phyloP scores from a whole-genome alignment of 2,329 filamentous ascomycete species.

The Pyricularia sp. region DNA sequence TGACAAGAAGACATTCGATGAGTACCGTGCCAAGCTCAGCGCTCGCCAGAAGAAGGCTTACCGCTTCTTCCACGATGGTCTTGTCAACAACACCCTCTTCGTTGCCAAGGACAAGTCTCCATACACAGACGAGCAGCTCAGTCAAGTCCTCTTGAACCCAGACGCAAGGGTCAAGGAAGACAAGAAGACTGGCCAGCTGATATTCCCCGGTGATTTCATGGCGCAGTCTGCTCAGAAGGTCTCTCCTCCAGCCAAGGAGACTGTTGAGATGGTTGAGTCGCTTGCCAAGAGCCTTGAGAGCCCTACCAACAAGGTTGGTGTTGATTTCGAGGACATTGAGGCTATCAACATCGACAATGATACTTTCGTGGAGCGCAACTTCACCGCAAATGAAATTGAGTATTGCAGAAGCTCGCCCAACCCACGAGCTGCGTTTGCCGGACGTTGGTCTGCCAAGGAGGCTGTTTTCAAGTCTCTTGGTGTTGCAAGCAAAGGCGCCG shows the following conservation, averaged over 20 bases:
- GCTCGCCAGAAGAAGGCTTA: conserved; percentile 97
- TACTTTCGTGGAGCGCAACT: conserved; percentile 90
- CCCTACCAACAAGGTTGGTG: conserved; percentile 67
- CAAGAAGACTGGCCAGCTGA: conserved; percentile 73
- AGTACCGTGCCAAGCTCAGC: conserved; percentile 80
- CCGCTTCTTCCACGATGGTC: conserved; percentile 93
- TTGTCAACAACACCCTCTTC: conserved; percentile 97
- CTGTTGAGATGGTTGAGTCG: conserved; percentile 63
- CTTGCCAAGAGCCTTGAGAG: conserved; percentile 54
- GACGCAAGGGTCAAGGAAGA: conserved; percentile 73
- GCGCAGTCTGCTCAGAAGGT: conserved; percentile 48
- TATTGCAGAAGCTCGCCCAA: conserved; percentile 60
- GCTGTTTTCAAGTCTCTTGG: conserved; percentile 96
- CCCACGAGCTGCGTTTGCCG: conserved; percentile 83
- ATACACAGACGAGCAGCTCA: conserved; percentile 78
- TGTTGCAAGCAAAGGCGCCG: conserved; percentile 73
- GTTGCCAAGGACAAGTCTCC: conserved; percentile 87
- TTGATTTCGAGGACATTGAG: conserved; percentile 82
- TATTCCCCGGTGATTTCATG: conserved; percentile 57
- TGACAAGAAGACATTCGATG: conserved; percentile 67
- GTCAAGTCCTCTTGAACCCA: conserved; percentile 85
- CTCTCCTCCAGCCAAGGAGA: conserved; percentile 42
- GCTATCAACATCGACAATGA: conserved; percentile 88
- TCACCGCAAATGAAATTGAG: conserved; percentile 67
- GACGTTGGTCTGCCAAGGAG: conserved; percentile 95